These are phyloP conservation scores for Taphrina flavorubra DNA, from an alignment of 1,139 yeast species.

Conservation along the genomic window DNA sequence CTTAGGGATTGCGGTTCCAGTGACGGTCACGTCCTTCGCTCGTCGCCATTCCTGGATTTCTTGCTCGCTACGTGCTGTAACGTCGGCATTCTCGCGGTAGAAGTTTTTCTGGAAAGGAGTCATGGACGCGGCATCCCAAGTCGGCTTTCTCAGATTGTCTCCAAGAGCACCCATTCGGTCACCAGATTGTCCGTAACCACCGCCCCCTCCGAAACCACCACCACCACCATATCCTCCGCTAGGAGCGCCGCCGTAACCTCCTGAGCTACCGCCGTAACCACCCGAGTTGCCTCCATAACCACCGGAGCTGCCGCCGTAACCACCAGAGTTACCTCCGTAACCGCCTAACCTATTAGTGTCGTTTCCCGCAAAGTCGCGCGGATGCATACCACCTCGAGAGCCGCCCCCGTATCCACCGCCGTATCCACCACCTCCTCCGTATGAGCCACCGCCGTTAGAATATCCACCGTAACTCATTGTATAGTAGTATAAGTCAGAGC, in stretches of 20 bases:
- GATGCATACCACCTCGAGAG: constrained; percentile 22
- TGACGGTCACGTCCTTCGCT: constrained; percentile 81
- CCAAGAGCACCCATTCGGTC: constrained; percentile 60
- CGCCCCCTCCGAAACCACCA: constrained; percentile 49
- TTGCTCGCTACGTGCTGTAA: constrained; percentile 70
- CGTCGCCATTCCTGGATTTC: constrained; percentile 79
- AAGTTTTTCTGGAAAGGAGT: constrained; percentile 96
- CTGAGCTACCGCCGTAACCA: constrained; percentile 41
- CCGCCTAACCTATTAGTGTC: not conserved
- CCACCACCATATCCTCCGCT: constrained; percentile 44
- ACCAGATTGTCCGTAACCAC: constrained; percentile 53
- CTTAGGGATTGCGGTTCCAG: constrained; percentile 87
- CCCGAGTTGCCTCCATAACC: constrained; percentile 50
- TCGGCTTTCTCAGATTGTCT: constrained; percentile 68
- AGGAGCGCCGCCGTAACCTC: constrained; percentile 44
- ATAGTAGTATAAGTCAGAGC: not conserved
- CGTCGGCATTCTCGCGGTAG: constrained; percentile 82
- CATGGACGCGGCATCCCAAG: constrained; percentile 72
- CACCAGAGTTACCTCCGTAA: constrained; percentile 16
- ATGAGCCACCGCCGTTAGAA: constrained; percentile 44
- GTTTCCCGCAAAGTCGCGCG: not conserved
- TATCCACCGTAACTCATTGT: constrained; percentile 40
- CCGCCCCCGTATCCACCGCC: constrained; percentile 29
- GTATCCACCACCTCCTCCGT: constrained; percentile 44
- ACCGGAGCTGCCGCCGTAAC: constrained; percentile 51